Percentiles rank a stretch among this genome's conserved stretches.
Conservation (phyloP, 768 basidiomycete species). For the Favolaschia claudopus region DNA sequence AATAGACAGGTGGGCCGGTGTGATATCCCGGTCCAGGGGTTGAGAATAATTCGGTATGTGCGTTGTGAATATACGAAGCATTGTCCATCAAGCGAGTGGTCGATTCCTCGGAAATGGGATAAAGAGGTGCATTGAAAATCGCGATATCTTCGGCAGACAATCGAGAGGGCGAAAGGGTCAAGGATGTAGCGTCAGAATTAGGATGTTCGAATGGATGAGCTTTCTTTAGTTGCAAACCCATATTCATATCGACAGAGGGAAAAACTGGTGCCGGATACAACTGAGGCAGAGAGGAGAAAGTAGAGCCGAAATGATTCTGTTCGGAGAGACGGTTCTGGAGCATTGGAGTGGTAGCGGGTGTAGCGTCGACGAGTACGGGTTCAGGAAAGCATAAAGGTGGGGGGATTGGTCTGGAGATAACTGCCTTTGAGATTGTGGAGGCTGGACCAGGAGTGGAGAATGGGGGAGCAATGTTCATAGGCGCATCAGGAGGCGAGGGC, state of each 20-base stretch:
- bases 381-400: not conserved
- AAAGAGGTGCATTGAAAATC: no score
- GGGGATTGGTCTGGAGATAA: not conserved
- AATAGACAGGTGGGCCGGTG: constrained; percentile 49
- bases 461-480: constrained; percentile 12
- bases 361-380: not conserved
- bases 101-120: constrained; percentile 23
- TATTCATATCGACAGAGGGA: no score
- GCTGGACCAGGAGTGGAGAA: constrained; percentile 39
- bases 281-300: no score
- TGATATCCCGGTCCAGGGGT: constrained; percentile 57
- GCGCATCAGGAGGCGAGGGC: not conserved
- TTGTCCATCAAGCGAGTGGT: constrained; percentile 28
- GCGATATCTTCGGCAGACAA: no score
- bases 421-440: constrained; percentile 16
- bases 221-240: no score
- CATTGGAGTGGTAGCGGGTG: not conserved
- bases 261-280: no score
- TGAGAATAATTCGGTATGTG: constrained; percentile 37
- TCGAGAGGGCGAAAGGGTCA: no score
- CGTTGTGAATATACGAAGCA: constrained; percentile 9
- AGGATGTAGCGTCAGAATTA: no score
- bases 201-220: no score
- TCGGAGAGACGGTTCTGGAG: no score
- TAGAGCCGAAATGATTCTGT: no score